These are phyloP conservation scores for Exophiala bonariae DNA, from an alignment of 2,329 filamentous ascomycete species.

Conservation along the genomic window DNA sequence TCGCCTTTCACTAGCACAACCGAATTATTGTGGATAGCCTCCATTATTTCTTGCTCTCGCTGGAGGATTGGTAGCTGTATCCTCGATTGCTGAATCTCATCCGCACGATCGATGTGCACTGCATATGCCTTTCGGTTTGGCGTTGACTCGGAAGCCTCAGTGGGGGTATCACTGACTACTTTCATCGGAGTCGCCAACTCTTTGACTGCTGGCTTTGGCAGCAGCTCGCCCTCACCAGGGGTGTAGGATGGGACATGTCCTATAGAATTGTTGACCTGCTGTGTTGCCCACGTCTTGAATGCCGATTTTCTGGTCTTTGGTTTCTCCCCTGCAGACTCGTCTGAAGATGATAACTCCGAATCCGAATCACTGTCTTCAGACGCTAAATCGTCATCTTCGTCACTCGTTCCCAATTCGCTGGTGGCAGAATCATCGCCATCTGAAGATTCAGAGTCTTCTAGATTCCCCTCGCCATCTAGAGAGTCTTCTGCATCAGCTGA, in stretches of 20 bases:
- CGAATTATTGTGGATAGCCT: conserved; percentile 89
- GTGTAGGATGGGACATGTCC: conserved; percentile 57
- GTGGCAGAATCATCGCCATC: conserved; percentile 28
- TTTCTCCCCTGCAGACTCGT: conserved; percentile 34
- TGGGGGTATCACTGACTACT: not conserved
- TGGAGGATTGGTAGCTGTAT: conserved; percentile 84
- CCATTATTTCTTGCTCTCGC: conserved; percentile 97
- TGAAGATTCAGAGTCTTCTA: not conserved
- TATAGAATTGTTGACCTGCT: conserved; percentile 79
- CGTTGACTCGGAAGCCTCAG: not conserved
- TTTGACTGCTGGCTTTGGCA: conserved; percentile 23
- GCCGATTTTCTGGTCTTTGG: conserved; percentile 57
- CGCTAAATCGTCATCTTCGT: conserved; percentile 32
- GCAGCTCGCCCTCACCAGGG: conserved; percentile 39
- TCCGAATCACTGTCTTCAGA: conserved; percentile 32
- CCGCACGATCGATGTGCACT: conserved; percentile 67
- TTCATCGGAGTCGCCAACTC: conserved; percentile 4
- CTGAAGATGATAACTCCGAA: conserved; percentile 30
- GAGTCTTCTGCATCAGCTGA: conserved; percentile 27
- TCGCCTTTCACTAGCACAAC: conserved; percentile 90
- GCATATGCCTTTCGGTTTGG: conserved; percentile 67
- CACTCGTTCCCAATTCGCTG: too few relatives aligned
- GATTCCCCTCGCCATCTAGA: conserved; percentile 26
- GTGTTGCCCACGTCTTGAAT: conserved; percentile 91
- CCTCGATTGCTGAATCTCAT: conserved; percentile 75